phyloP scores from a whole-genome alignment of 129 eudicot genomes.

The Helichrysum umbraculigerum region DNA sequence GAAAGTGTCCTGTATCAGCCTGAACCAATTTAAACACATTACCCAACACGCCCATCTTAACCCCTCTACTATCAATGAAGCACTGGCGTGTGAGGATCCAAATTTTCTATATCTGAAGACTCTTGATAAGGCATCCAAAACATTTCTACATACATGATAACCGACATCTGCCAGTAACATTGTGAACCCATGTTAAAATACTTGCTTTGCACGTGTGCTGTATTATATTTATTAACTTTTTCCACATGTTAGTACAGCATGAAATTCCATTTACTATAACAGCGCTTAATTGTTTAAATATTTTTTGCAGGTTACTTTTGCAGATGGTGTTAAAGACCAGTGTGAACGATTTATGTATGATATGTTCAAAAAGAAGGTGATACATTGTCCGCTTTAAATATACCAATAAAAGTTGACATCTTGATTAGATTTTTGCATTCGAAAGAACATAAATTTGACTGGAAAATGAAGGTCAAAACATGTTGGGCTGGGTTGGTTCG shows the following conservation, averaged over 20 bases:
- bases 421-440: neutral
- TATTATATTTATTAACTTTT: too few species aligned
- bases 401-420: neutral
- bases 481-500: neutral
- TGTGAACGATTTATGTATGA: slow-evolving; percentile 79
- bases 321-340: slow-evolving; percentile 50
- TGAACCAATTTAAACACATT: neutral
- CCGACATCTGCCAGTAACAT: neutral
- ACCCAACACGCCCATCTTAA: neutral
- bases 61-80: neutral
- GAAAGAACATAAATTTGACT: neutral
- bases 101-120: neutral
- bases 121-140: neutral
- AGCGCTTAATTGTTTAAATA: neutral
- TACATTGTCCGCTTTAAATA: neutral
- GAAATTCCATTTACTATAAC: neutral
- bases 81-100: neutral
- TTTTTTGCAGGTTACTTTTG: slow-evolving; percentile 52
- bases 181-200: neutral
- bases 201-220: too few species aligned
- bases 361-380: slow-evolving; percentile 70
- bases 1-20: neutral
- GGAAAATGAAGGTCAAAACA: neutral
- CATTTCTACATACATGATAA: neutral
- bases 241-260: too few species aligned